These are phyloP conservation scores for Tephrocybe sp. DNA, from an alignment of 768 basidiomycete genomes.

Conservation along the genomic window DNA sequence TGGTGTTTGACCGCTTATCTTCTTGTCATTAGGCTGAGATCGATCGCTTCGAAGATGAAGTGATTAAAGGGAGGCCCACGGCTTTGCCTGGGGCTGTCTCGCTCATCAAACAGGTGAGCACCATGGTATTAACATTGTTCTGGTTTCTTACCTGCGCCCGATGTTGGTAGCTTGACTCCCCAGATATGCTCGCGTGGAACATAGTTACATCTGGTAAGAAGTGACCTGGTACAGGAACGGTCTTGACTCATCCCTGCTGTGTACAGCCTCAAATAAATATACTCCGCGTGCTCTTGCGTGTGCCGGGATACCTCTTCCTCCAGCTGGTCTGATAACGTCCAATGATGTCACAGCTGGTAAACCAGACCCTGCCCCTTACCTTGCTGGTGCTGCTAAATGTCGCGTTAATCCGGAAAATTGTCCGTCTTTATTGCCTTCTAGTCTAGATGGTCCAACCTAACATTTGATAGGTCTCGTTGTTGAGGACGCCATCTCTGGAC, in stretches of 20 bases:
- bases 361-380: conserved; percentile 87
- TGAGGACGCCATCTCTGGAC: conserved; percentile 87
- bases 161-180: conserved; percentile 28
- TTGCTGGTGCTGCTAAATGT: conserved; percentile 68
- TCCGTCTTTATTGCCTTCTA: conserved; percentile 25
- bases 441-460: neutral
- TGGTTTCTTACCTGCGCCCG: too few species aligned
- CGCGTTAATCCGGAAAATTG: conserved; percentile 59
- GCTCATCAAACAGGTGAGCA: conserved; percentile 53
- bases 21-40: conserved; percentile 53
- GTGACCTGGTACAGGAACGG: too few species aligned
- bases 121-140: neutral
- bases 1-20: neutral
- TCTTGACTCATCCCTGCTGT: too few species aligned
- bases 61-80: conserved; percentile 61
- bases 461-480: conserved; percentile 70
- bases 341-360: conserved; percentile 74
- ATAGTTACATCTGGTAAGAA: conserved; percentile 80
- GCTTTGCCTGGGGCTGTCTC: conserved; percentile 65
- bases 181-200: conserved; percentile 58
- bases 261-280: conserved; percentile 70
- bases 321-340: conserved; percentile 67
- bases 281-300: conserved; percentile 65
- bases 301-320: conserved; percentile 60
- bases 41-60: conserved; percentile 75